Evolutionary conservation across 495 filamentous ascomycete genomes (phyloP), one percentile per base, ranked within the genome.

Genomic region (Lichenothelia convexa): DNA sequence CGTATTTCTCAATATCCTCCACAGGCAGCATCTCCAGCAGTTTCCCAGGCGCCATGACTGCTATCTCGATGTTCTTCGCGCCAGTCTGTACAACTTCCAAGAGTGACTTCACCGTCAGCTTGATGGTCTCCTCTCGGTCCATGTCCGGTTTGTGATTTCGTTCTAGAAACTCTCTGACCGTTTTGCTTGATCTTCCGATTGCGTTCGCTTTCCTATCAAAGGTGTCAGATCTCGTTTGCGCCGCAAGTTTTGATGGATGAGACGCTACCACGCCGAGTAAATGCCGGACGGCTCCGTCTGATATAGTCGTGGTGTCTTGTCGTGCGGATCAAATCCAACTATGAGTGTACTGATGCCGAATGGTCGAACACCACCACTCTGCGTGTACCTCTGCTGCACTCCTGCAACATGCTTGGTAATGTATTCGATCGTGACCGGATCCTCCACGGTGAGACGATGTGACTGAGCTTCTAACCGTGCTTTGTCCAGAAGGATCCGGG

Each of bases 21-120:
- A 86, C 74, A 6, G 82, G 79, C 43, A 97, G 68, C 81, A 94
- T 87, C 70, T 95, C 91, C 38, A 97, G 65, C 11, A 64, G 49
- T 64, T 89, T 80, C 32, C 82, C 87, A n/a, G 89, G 82, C 18
- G 84, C 78, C 89, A 97, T 94, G 55, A 97, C 78, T 21, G 89
- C 89, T 46, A 97, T 93, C 63, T 97, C 89, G 50, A 97, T 97
- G 58, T 97, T 97, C 73, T 97, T 97, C 19, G 89, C 91, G 33
- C 89, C 89, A 11, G 89, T 97, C 55, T 97, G 89, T 40, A 97
- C 89, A 34, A 97, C 89, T 63, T 97, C 89, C 45, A 97, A 63
- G 44, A 97, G 67, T 30, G 87, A 94, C 68, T 95, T 95, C 65
- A 95, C 85, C 13, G 89, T 84, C 46, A 97, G 66, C 56, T 89